These are phyloP conservation scores for Knoxia roxburghii DNA, from an alignment of 257 asterid species.

Conservation along the genomic window DNA sequence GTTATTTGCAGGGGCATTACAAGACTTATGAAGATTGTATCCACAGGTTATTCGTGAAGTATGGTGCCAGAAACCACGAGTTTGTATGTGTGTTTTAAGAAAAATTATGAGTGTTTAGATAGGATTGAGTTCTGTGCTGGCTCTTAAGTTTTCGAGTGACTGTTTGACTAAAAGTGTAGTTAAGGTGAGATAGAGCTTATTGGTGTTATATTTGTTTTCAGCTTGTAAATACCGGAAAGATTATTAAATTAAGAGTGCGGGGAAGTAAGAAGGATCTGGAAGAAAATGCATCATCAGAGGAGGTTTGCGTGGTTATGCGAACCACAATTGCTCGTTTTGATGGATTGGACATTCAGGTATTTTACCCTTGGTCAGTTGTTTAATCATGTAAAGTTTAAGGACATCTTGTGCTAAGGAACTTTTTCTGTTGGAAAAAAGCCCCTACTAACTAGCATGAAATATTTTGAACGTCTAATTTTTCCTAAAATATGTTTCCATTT, in stretches of 20 bases:
- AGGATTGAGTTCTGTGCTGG: neutral
- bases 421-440: neutral
- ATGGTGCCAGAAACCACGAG: neutral
- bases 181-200: neutral
- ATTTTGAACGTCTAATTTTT: neutral
- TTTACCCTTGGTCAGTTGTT: neutral
- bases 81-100: too few relatives aligned
- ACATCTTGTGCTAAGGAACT: neutral
- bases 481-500: neutral
- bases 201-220: conserved; percentile 24
- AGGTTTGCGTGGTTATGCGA: conserved; percentile 80
- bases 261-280: conserved; percentile 58
- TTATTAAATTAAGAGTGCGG: conserved; percentile 76
- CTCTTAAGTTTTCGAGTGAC: neutral
- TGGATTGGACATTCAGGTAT: conserved; percentile 87
- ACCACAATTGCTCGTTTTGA: conserved; percentile 83
- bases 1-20: neutral
- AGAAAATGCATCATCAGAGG: conserved; percentile 62
- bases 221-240: conserved; percentile 70
- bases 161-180: neutral
- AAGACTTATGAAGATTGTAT: neutral
- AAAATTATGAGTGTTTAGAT: too few relatives aligned
- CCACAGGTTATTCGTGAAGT: neutral
- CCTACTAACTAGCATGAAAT: too few relatives aligned
- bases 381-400: neutral